Conservation (phyloP, 106 monocot genomes). For the Platanthera guangdongensis region DNA sequence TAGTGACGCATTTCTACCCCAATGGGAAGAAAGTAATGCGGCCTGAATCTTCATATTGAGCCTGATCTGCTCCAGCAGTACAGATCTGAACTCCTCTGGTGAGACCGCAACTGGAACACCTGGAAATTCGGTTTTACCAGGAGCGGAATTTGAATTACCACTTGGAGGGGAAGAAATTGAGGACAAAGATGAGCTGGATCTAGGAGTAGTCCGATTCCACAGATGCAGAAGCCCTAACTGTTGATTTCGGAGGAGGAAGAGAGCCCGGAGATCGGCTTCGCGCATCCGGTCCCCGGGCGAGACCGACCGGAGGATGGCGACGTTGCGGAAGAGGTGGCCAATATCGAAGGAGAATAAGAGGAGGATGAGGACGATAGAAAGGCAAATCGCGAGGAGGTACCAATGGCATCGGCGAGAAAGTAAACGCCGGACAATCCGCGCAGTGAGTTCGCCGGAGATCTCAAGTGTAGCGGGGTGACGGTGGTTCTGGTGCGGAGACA, state of each 20-base stretch:
- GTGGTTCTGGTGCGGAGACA: not conserved
- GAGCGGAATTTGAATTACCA: conserved; percentile 10
- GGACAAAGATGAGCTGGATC: not conserved
- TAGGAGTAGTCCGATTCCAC: conserved; percentile 37
- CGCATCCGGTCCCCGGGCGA: conserved; percentile 37
- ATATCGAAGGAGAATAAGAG: conserved; percentile 45
- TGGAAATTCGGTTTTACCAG: not conserved
- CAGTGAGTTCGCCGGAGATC: conserved; percentile 10
- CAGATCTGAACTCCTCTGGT: conserved; percentile 41
- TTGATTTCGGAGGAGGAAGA: conserved; percentile 68
- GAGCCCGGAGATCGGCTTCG: conserved; percentile 63
- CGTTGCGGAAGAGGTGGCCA: conserved; percentile 18
- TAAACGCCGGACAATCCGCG: conserved; percentile 11
- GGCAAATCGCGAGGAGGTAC: conserved; percentile 33
- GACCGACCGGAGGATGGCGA: conserved; percentile 1
- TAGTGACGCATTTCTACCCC: conserved; percentile 19
- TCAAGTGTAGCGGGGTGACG: conserved; percentile 23
- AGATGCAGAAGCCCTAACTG: conserved; percentile 37
- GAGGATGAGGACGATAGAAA: conserved; percentile 43
- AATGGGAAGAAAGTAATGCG: conserved; percentile 59
- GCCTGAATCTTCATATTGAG: conserved; percentile 65
- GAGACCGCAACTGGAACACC: not conserved
- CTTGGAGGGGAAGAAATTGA: conserved; percentile 6
- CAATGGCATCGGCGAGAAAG: conserved; percentile 18
- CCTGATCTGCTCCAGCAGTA: conserved; percentile 63